phyloP scores from a whole-genome alignment of 2,329 filamentous ascomycete genomes.

The Fusarium lateritium region DNA sequence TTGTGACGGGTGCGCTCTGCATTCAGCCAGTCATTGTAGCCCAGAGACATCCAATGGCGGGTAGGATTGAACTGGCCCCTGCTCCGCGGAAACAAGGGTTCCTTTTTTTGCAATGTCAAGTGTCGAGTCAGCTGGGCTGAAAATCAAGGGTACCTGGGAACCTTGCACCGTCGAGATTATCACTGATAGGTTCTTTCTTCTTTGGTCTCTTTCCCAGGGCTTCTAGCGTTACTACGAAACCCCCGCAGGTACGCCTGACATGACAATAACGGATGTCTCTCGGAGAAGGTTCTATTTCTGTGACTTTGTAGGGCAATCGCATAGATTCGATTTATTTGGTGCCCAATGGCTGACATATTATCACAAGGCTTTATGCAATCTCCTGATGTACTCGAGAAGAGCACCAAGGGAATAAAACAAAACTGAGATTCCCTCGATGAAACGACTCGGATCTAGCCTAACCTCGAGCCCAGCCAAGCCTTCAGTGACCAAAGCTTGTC shows the following conservation, averaged over 20 bases:
- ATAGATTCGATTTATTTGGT: too few species aligned
- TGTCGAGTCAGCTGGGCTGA: not conserved
- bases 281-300: too few species aligned
- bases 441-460: conserved; percentile 22
- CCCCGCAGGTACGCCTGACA: too few species aligned
- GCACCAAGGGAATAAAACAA: too few species aligned
- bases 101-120: not conserved
- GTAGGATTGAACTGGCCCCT: conserved; percentile 16
- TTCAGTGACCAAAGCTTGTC: conserved; percentile 33
- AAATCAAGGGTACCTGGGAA: conserved; percentile 4
- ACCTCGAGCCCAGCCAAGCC: conserved; percentile 15
- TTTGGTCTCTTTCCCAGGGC: not conserved
- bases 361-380: too few species aligned
- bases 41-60: conserved; percentile 21
- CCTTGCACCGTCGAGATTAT: not conserved
- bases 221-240: not conserved
- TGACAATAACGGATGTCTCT: too few species aligned
- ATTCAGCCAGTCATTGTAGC: conserved; percentile 20
- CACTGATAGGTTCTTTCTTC: too few species aligned
- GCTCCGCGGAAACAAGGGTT: conserved; percentile 8
- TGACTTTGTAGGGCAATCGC: too few species aligned
- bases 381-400: too few species aligned
- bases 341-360: too few species aligned
- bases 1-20: conserved; percentile 19
- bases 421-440: not conserved